Conservation (phyloP, 805 yeast species). For the Lachancea cidri region DNA sequence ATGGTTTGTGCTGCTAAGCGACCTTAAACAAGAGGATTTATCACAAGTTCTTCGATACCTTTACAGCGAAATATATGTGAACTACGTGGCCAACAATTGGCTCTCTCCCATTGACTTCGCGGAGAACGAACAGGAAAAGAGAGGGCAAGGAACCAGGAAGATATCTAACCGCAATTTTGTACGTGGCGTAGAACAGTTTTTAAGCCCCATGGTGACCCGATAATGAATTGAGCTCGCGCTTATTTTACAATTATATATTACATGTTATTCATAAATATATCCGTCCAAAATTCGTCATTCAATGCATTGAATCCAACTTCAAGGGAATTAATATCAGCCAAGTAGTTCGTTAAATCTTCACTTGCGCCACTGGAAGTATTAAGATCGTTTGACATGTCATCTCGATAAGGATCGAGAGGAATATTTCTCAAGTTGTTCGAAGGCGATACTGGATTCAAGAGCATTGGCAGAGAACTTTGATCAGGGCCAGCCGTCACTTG, state of each 20-base stretch:
- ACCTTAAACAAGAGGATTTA: conserved; percentile 36
- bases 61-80: conserved; percentile 30
- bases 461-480: conserved; percentile 4
- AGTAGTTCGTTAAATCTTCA: conserved; percentile 25
- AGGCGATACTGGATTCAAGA: conserved; percentile 7
- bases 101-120: conserved; percentile 32
- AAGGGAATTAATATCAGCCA: conserved; percentile 35
- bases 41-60: conserved; percentile 27
- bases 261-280: conserved; percentile 28
- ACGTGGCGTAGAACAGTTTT: conserved; percentile 24
- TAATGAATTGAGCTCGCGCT: conserved; percentile 2
- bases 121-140: conserved; percentile 23
- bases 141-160: conserved; percentile 31
- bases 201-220: conserved; percentile 27
- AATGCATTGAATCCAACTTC: conserved; percentile 49
- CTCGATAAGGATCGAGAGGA: not conserved
- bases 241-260: conserved; percentile 4
- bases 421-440: not conserved
- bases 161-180: conserved; percentile 29
- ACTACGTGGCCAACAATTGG: conserved; percentile 27
- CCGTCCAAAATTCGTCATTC: conserved; percentile 72
- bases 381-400: conserved; percentile 7
- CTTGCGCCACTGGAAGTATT: conserved; percentile 22
- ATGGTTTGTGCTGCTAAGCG: conserved; percentile 70
- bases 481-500: not conserved